Conservation (phyloP, 441 rosid species). For the Eruca vesicaria region DNA sequence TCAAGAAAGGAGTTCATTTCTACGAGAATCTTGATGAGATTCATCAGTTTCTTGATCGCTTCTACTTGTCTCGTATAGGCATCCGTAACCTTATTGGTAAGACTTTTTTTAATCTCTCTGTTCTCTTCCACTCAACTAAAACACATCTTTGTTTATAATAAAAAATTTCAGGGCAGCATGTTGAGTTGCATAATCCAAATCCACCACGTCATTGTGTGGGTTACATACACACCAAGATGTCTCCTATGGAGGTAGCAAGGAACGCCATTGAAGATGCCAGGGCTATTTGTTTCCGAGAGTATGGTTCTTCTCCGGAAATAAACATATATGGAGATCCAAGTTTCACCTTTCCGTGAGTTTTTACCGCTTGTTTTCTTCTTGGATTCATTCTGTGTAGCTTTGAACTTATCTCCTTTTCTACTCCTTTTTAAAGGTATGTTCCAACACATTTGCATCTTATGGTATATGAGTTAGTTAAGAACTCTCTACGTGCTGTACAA, state of each 20-base stretch:
- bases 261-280: constrained; percentile 93
- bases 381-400: not conserved
- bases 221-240: constrained; percentile 89
- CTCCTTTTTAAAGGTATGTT: constrained; percentile 57
- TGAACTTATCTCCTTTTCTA: constrained; percentile 12
- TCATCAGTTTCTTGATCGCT: constrained; percentile 91
- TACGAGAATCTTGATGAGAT: constrained; percentile 75
- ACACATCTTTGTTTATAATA: constrained; percentile 10
- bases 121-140: not conserved
- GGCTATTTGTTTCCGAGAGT: constrained; percentile 73
- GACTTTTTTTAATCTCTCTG: not conserved
- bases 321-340: constrained; percentile 81
- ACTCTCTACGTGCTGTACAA: constrained; percentile 94
- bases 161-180: constrained; percentile 86
- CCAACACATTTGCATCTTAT: constrained; percentile 92
- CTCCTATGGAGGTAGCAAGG: constrained; percentile 84
- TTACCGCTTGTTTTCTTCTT: not conserved
- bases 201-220: constrained; percentile 85
- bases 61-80: constrained; percentile 96
- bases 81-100: constrained; percentile 96
- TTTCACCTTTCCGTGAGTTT: constrained; percentile 92
- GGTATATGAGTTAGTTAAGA: constrained; percentile 97
- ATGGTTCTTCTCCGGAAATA: constrained; percentile 81
- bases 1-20: constrained; percentile 68
- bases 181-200: constrained; percentile 91